Conservation (phyloP, 768 basidiomycete species). For the Naganishia onofrii region DNA sequence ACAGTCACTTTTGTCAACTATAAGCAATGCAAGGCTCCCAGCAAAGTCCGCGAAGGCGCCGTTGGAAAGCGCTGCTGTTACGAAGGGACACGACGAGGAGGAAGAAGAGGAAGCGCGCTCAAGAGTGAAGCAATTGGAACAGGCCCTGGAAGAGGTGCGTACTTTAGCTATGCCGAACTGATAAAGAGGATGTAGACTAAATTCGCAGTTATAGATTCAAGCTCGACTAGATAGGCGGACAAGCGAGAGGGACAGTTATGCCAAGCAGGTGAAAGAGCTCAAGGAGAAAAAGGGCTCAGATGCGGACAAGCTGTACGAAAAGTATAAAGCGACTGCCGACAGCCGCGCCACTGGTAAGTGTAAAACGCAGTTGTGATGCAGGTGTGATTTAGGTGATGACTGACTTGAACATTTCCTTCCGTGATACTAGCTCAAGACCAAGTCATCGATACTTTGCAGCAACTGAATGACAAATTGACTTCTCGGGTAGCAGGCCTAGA, state of each 20-base stretch:
- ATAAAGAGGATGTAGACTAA: neutral
- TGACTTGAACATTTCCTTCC: neutral
- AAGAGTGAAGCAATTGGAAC: constrained; percentile 3
- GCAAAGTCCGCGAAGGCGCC: neutral
- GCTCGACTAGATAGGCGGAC: constrained; percentile 30
- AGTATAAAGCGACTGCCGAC: constrained; percentile 43
- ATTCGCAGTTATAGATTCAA: constrained; percentile 2
- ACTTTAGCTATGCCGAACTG: neutral
- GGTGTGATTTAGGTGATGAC: neutral
- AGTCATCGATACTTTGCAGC: constrained; percentile 41
- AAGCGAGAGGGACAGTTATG: constrained; percentile 42
- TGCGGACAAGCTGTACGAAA: constrained; percentile 39
- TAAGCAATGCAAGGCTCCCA: neutral
- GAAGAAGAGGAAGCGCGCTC: neutral
- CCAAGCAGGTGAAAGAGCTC: constrained; percentile 37
- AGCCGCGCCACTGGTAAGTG: constrained; percentile 40
- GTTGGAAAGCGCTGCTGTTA: neutral
- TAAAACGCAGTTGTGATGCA: neutral
- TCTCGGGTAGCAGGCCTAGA: constrained; percentile 37
- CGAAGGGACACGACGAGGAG: neutral
- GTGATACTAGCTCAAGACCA: constrained; percentile 44
- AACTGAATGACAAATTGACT: constrained; percentile 44
- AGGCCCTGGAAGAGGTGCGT: constrained; percentile 11
- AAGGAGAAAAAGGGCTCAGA: constrained; percentile 33
- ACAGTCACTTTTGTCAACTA: neutral